These are phyloP conservation scores for Leptomonas pyrrhocoris DNA, from an alignment of 208 protist genomes.

Conservation along the genomic window DNA sequence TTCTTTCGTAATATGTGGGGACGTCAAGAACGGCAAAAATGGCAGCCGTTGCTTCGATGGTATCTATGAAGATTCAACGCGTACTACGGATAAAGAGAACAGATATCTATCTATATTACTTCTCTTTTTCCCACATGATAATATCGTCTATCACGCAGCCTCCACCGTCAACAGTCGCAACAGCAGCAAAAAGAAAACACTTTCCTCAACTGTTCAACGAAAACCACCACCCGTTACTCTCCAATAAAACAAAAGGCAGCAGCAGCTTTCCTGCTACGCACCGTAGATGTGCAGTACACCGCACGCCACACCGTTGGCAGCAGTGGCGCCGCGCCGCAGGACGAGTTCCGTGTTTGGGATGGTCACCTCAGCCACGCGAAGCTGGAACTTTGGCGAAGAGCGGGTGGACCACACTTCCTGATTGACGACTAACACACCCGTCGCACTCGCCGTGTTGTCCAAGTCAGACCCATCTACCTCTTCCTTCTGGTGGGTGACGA, in stretches of 20 bases:
- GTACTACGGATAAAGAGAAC: no score
- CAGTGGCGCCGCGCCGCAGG: slow-evolving; percentile 53
- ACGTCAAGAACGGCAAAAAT: neutral
- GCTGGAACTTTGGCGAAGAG: slow-evolving; percentile 47
- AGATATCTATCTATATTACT: neutral
- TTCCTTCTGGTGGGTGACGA: slow-evolving; percentile 71
- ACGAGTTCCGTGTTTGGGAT: slow-evolving; percentile 63
- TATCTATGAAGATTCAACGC: neutral
- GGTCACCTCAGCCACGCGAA: slow-evolving; percentile 86
- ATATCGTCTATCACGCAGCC: neutral
- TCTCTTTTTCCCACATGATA: neutral
- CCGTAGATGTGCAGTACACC: slow-evolving; percentile 78
- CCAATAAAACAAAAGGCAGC: no score
- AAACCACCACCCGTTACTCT: neutral
- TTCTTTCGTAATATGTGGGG: neutral
- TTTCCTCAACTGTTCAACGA: neutral
- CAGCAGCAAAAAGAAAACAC: neutral
- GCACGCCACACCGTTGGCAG: slow-evolving; percentile 65
- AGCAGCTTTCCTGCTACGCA: no score
- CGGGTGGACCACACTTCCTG: slow-evolving; percentile 83
- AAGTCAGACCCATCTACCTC: slow-evolving; percentile 29
- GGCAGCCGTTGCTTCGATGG: neutral
- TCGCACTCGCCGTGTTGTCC: slow-evolving; percentile 35
- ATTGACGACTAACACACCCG: slow-evolving; percentile 84
- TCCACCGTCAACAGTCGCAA: no score